These are phyloP conservation scores for Hericium rajendrae DNA, from an alignment of 768 basidiomycete genomes.

Conservation along the genomic window DNA sequence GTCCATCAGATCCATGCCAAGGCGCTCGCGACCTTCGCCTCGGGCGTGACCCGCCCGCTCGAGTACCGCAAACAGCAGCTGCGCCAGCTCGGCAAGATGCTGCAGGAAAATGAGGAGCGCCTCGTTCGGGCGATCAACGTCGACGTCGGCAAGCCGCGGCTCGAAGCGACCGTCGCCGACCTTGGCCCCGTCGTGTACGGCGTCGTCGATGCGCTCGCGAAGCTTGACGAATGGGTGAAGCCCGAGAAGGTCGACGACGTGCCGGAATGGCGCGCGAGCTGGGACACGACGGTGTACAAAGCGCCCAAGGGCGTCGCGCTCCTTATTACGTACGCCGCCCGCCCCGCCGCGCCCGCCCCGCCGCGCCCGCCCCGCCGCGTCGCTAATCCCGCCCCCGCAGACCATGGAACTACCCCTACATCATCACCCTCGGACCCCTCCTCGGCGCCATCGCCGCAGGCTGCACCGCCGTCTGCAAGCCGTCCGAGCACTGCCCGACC, in stretches of 20 bases:
- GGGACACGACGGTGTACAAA: slow-evolving; percentile 16
- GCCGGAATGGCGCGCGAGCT: slow-evolving; percentile 8
- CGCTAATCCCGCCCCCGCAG: not conserved
- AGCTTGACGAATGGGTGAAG: slow-evolving; percentile 18
- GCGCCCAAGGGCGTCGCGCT: slow-evolving; percentile 18
- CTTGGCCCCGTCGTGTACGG: slow-evolving; percentile 10
- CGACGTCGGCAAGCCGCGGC: slow-evolving; percentile 16
- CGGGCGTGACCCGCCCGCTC: slow-evolving; percentile 17
- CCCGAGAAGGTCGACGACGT: slow-evolving; percentile 10
- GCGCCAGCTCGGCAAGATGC: slow-evolving; percentile 16
- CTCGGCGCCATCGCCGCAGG: slow-evolving; percentile 24
- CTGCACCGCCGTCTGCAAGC: slow-evolving; percentile 20
- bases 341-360: not conserved
- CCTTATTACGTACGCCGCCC: slow-evolving; percentile 13
- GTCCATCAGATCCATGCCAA: slow-evolving; percentile 9
- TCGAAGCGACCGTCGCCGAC: slow-evolving; percentile 17
- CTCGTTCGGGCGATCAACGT: slow-evolving; percentile 13
- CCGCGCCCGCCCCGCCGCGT: not conserved
- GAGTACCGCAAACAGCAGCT: slow-evolving; percentile 19
- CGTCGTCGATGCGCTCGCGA: slow-evolving; percentile 12
- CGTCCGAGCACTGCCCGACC: slow-evolving; percentile 19
- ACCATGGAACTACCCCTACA: slow-evolving; percentile 13
- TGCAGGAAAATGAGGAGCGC: slow-evolving; percentile 17
- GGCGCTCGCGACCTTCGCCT: slow-evolving; percentile 13
- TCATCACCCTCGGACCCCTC: slow-evolving; percentile 7